Conservation (phyloP, 2,329 filamentous ascomycete genomes). For the Aureobasidium sp. region DNA sequence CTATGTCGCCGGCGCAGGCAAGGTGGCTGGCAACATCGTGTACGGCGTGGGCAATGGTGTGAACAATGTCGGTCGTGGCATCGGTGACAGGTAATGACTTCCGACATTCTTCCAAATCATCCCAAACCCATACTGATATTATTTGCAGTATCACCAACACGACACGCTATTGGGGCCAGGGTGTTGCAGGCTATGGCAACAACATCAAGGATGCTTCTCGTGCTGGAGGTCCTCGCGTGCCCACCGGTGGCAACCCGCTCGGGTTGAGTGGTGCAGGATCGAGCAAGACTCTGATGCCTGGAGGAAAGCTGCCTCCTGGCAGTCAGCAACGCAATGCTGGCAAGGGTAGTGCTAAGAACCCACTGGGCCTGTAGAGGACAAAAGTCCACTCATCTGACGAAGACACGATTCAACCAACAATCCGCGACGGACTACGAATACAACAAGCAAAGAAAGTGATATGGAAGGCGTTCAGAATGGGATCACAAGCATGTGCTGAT, state of each 20-base stretch:
- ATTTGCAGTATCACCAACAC: conserved; percentile 34
- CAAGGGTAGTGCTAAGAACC: conserved; percentile 32
- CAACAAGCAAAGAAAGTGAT: not conserved
- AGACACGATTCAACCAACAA: not conserved
- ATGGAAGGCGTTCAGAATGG: not conserved
- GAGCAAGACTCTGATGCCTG: conserved; percentile 20
- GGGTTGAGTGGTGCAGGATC: conserved; percentile 30
- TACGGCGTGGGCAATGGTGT: conserved; percentile 38
- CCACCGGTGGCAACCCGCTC: conserved; percentile 39
- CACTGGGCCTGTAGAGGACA: conserved; percentile 29
- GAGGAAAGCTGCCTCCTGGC: conserved; percentile 14
- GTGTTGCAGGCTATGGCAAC: conserved; percentile 42
- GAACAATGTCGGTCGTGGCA: conserved; percentile 37
- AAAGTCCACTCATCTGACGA: not conserved
- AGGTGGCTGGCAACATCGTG: conserved; percentile 35
- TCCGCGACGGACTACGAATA: not conserved
- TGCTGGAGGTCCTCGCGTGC: conserved; percentile 34
- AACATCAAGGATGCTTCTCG: conserved; percentile 40
- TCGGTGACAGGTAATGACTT: conserved; percentile 29
- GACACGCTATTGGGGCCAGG: conserved; percentile 39
- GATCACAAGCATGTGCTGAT: not conserved
- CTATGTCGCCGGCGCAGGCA: conserved; percentile 35
- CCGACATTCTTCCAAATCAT: not conserved
- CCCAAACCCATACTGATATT: not conserved
- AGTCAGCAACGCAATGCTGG: conserved; percentile 20